A percentile compares a stretch with the other conserved stretches of the same genome.
These are phyloP conservation scores for Aspergillus hortae DNA, from an alignment of 2,329 filamentous ascomycete species.

Conservation along the genomic window DNA sequence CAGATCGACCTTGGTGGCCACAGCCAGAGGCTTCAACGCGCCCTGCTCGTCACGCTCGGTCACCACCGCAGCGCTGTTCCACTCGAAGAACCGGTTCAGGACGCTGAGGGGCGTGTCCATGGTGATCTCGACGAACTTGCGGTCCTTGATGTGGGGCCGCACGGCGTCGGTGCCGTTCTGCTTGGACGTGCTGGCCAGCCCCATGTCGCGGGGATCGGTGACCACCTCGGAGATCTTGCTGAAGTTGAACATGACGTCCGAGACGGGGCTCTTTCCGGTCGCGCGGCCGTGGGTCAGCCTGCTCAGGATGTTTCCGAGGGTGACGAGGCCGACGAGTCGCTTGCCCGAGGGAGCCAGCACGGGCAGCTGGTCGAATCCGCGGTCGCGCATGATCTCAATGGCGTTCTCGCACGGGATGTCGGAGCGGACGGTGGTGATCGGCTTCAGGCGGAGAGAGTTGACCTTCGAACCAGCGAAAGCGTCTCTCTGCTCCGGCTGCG, in stretches of 20 bases:
- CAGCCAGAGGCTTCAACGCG: constrained; percentile 73
- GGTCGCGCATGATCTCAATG: constrained; percentile 97
- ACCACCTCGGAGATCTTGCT: constrained; percentile 80
- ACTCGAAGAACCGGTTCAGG: constrained; percentile 91
- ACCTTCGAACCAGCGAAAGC: constrained; percentile 77
- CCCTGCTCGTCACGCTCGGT: constrained; percentile 67
- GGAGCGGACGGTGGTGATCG: constrained; percentile 78
- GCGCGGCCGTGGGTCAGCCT: constrained; percentile 84
- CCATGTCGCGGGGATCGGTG: constrained; percentile 74
- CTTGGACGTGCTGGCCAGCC: constrained; percentile 23
- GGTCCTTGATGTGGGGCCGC: constrained; percentile 47
- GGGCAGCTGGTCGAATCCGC: constrained; percentile 95
- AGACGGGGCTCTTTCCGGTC: constrained; percentile 67
- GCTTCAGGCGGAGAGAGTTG: constrained; percentile 80
- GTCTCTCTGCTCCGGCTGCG: constrained; percentile 50
- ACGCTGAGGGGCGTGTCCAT: constrained; percentile 78
- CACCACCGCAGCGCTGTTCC: constrained; percentile 94
- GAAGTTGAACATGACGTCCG: constrained; percentile 97
- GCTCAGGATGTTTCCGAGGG: constrained; percentile 87
- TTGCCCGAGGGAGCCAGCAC: constrained; percentile 69
- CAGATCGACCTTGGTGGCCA: constrained; percentile 95
- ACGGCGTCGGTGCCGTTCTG: constrained; percentile 18
- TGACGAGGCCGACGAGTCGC: constrained; percentile 85
- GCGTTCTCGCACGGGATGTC: constrained; percentile 75
- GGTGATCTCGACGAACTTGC: constrained; percentile 91